phyloP scores from a whole-genome alignment of 1,284 basidiomycete species.

The Sanghuangporus weigelae region DNA sequence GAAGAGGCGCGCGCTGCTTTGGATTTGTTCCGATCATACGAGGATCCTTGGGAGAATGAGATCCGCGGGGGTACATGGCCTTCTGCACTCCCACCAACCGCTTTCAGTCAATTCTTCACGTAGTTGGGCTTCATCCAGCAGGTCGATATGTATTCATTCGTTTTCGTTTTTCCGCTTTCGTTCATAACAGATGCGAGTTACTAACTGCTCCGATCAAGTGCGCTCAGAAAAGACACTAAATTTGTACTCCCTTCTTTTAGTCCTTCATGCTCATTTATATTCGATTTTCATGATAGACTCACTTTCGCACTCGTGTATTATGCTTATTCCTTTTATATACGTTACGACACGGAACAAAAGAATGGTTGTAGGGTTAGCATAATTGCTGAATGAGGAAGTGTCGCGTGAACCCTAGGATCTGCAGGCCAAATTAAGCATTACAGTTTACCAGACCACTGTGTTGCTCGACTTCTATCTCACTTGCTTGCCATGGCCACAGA shows the following conservation, averaged over 20 bases:
- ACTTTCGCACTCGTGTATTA: neutral
- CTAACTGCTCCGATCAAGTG: too few species aligned
- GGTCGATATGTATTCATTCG: neutral
- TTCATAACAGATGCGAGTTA: neutral
- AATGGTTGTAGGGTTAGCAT: neutral
- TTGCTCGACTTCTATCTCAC: neutral
- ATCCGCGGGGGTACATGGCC: conserved; percentile 49
- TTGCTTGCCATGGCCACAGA: conserved; percentile 22
- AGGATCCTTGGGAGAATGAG: conserved; percentile 44
- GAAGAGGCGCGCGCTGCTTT: conserved; percentile 48
- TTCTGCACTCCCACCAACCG: conserved; percentile 42
- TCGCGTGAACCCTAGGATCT: neutral
- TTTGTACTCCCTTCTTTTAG: too few species aligned
- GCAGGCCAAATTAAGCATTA: neutral
- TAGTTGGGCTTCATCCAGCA: neutral
- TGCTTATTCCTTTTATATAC: neutral
- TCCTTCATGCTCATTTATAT: too few species aligned
- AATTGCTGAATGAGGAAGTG: neutral
- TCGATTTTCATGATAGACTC: too few species aligned
- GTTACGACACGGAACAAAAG: neutral
- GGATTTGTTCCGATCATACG: conserved; percentile 51
- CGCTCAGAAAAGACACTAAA: too few species aligned
- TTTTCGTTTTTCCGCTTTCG: neutral
- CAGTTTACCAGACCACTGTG: neutral
- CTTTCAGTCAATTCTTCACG: conserved; percentile 23